Conservation (phyloP, 1,139 yeast genomes). For the Zygosaccharomyces sapae region DNA sequence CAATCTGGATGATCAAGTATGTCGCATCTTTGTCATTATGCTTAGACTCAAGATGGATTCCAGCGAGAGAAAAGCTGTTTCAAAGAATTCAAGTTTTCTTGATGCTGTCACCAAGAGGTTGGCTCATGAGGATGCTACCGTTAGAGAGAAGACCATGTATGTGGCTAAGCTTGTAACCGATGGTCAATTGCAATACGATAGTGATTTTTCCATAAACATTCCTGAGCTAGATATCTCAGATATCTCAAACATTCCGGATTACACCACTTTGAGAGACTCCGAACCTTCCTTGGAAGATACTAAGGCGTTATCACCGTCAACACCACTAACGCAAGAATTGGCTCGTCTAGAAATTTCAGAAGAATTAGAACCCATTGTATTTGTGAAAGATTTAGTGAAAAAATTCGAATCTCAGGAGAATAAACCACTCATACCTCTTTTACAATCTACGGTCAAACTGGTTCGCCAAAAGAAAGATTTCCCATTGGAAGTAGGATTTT, state of each 20-base stretch:
- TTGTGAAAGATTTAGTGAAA: constrained; percentile 37
- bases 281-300: constrained; percentile 11
- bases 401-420: constrained; percentile 23
- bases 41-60: constrained; percentile 17
- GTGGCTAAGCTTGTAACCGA: constrained; percentile 38
- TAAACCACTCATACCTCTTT: constrained; percentile 20
- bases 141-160: constrained; percentile 39
- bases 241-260: constrained; percentile 8
- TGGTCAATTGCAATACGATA: constrained; percentile 34
- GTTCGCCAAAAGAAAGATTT: constrained; percentile 38
- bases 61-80: constrained; percentile 18
- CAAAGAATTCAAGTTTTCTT: constrained; percentile 31
- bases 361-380: constrained; percentile 33
- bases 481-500: constrained; percentile 39
- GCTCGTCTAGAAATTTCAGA: constrained; percentile 26
- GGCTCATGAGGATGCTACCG: constrained; percentile 23
- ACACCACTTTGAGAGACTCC: constrained; percentile 15
- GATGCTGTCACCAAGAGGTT: constrained; percentile 37
- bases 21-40: constrained; percentile 28
- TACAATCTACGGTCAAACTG: constrained; percentile 34
- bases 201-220: constrained; percentile 29
- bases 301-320: not conserved
- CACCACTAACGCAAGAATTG: constrained; percentile 12
- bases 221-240: constrained; percentile 16
- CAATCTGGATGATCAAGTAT: constrained; percentile 21